Evolutionary conservation across 495 filamentous ascomycete genomes (phyloP), one percentile per base, ranked within the genome.

Genomic region (Penicillium paradoxum): DNA sequence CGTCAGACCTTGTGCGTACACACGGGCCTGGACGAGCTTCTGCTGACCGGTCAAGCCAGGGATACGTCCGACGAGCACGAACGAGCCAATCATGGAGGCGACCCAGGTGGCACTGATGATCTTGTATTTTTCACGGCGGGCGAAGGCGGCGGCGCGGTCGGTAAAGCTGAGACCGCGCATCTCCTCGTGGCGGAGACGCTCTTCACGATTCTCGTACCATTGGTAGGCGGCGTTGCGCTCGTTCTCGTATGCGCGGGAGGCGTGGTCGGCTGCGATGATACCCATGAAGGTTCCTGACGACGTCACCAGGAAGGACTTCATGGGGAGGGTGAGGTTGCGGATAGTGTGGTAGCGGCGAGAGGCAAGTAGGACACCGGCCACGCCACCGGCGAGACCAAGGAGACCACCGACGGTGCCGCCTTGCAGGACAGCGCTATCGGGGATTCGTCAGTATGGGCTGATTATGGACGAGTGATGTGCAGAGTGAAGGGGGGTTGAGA

Each of bases 1-100:
- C 43, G 93, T 97, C 61, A 96, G 73, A 14, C 90, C 91, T 75
- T 98, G 93, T n/a, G 93, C 93, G 73, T 97, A 97, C 54, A 98
- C 86, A 78, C 93, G 84, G 9, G 95, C 95, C 78, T 98, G 93
- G 17, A 98, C 93, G 22, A 98, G 75, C 78, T 98, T 98, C 81
- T 98, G 93, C 58, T 77, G 68, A 1, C 79, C 81, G 17, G 77
- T 82, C 6, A 97, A 70, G 70, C 88, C 90, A 43, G 79, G 82
- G 70, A 89, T 91, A 54, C 89, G 79, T 46, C 85, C 79, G 37
- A 97, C 92, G 9, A 96, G 60, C 36, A 74, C 85, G 24, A 96
- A 78, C 0, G 89, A 83, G 25, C 86, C 66, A 19, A 80, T 83
- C 86, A 98, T 95, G 37, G 82, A 82, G 13, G 87, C 84, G 11